phyloP scores from a whole-genome alignment of 1,284 basidiomycete genomes.

The Boletus subluridellus region DNA sequence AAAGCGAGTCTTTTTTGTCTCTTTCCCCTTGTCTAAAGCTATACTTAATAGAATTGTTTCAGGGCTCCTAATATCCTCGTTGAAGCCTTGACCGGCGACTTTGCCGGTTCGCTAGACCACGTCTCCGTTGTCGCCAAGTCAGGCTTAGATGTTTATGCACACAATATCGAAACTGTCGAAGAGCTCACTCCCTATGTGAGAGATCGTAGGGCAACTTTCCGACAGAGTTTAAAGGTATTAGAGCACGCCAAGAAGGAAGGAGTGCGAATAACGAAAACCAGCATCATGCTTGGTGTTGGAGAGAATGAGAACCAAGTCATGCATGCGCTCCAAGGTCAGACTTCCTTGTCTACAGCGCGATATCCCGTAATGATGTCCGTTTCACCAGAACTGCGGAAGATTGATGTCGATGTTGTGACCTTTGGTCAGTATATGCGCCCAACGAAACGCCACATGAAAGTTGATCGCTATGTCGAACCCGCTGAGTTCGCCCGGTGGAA shows the following conservation, averaged over 20 bases:
- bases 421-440: constrained; percentile 99
- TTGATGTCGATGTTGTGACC: constrained; percentile 94
- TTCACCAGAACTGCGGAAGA: constrained; percentile 73
- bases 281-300: constrained; percentile 98
- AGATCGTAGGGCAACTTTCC: constrained; percentile 90
- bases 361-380: not conserved
- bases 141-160: constrained; percentile 96
- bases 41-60: constrained; percentile 2
- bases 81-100: constrained; percentile 96
- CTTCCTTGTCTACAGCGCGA: constrained; percentile 2
- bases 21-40: not conserved
- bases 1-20: constrained; percentile 52
- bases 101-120: constrained; percentile 72
- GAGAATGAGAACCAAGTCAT: constrained; percentile 84
- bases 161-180: constrained; percentile 97
- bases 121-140: constrained; percentile 86
- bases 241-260: constrained; percentile 79
- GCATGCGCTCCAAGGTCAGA: constrained; percentile 75
- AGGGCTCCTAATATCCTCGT: constrained; percentile 94
- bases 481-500: constrained; percentile 94
- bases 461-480: constrained; percentile 92
- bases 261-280: constrained; percentile 93
- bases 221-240: constrained; percentile 85
- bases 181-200: constrained; percentile 92
- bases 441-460: constrained; percentile 99